Evolutionary conservation across 768 basidiomycete genomes (phyloP).

Genomic region (Nidularia sp.): DNA sequence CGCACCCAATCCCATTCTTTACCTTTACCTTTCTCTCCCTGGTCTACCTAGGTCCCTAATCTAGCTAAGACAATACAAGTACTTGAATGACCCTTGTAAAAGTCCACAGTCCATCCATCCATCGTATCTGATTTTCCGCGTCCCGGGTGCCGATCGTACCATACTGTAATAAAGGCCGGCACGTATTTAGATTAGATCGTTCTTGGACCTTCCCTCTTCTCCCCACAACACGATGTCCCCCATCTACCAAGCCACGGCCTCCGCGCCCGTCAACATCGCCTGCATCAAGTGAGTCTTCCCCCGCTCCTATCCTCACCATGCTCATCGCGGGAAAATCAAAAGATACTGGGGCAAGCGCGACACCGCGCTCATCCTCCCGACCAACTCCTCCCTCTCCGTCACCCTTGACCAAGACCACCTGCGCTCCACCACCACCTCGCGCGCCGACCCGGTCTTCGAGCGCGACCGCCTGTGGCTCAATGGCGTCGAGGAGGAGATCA

Average conservation of each 20-base stretch:
- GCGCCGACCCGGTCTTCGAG: slow-evolving; percentile 70
- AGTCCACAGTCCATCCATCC: neutral
- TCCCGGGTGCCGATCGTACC: neutral
- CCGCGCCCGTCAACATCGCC: slow-evolving; percentile 97
- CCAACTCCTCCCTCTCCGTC: slow-evolving; percentile 97
- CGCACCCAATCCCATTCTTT: no score
- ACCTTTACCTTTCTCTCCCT: no score
- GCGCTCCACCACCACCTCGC: slow-evolving; percentile 88
- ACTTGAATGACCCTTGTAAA: no score
- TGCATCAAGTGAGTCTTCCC: slow-evolving; percentile 75
- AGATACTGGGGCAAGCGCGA: slow-evolving; percentile 99
- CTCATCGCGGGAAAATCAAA: slow-evolving; percentile 1
- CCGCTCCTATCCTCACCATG: neutral
- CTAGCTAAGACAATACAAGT: no score
- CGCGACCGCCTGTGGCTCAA: slow-evolving; percentile 92
- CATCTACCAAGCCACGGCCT: slow-evolving; percentile 79
- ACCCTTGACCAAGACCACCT: slow-evolving; percentile 97
- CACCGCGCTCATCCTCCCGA: slow-evolving; percentile 91
- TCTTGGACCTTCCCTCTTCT: neutral
- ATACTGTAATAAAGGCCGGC: neutral
- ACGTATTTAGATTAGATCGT: neutral
- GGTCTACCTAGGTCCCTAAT: no score
- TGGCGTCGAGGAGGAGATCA: slow-evolving; percentile 88
- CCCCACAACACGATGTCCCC: slow-evolving; percentile 37
- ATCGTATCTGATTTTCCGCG: neutral